Percentiles rank a stretch among this genome's conserved stretches.
phyloP scores from a whole-genome alignment of 257 asterid genomes.

The Osmanthus fragrans region DNA sequence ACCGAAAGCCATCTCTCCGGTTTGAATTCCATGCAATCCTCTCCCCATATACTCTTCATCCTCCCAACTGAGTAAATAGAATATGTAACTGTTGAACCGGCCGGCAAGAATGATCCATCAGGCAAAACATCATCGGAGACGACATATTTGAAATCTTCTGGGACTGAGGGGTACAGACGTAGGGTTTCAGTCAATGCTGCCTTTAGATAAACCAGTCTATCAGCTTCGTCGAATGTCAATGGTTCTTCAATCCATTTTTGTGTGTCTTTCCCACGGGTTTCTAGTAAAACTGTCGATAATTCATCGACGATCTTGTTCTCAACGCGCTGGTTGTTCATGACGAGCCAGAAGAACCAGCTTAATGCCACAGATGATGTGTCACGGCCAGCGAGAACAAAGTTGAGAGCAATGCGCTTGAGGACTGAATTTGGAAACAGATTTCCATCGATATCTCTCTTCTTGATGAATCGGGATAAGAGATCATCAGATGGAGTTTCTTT shows the following conservation, averaged over 20 bases:
- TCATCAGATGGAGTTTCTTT: slow-evolving; percentile 70
- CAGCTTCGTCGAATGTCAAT: slow-evolving; percentile 76
- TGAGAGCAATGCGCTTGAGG: slow-evolving; percentile 70
- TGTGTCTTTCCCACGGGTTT: slow-evolving; percentile 50
- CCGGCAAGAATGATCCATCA: slow-evolving; percentile 63
- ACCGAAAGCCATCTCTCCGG: slow-evolving; percentile 84
- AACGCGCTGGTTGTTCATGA: slow-evolving; percentile 55
- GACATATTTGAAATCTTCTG: slow-evolving; percentile 75
- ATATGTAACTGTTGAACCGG: slow-evolving; percentile 83
- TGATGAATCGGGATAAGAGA: slow-evolving; percentile 74
- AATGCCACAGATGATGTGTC: slow-evolving; percentile 91
- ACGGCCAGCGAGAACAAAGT: slow-evolving; percentile 80
- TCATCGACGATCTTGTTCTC: slow-evolving; percentile 57
- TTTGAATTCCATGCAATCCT: slow-evolving; percentile 77
- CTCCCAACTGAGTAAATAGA: slow-evolving; percentile 80
- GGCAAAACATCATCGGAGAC: slow-evolving; percentile 69
- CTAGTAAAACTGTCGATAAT: slow-evolving; percentile 37
- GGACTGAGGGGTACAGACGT: slow-evolving; percentile 81
- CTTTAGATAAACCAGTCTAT: slow-evolving; percentile 58
- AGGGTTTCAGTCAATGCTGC: slow-evolving; percentile 79
- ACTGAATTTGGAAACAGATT: slow-evolving; percentile 47
- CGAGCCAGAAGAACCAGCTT: slow-evolving; percentile 88
- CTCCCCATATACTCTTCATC: slow-evolving; percentile 77
- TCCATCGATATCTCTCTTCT: slow-evolving; percentile 60
- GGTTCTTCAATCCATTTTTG: slow-evolving; percentile 70